Percentiles rank a stretch among this genome's conserved stretches.
These are phyloP conservation scores for Pistacia integerrima DNA, from an alignment of 345 rosid species.

Conservation along the genomic window DNA sequence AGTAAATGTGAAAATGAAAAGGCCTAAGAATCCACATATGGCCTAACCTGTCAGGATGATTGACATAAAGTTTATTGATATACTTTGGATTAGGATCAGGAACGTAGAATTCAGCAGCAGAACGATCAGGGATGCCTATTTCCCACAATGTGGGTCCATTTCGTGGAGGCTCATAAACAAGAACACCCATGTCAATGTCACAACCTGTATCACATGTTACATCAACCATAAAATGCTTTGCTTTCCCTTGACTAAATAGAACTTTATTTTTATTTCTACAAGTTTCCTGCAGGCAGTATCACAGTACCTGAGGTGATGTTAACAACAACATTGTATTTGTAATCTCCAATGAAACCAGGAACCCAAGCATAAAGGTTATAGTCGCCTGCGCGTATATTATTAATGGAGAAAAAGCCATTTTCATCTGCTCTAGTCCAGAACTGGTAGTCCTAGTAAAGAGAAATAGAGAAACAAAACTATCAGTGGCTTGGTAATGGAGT, in stretches of 20 bases:
- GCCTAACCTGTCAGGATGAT: constrained; percentile 70
- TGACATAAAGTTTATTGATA: constrained; percentile 49
- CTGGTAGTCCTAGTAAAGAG: constrained; percentile 60
- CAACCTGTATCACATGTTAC: constrained; percentile 28
- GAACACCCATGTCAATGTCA: constrained; percentile 37
- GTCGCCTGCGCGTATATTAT: constrained; percentile 43
- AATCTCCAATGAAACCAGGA: constrained; percentile 88
- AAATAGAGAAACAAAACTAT: background rate
- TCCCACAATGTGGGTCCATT: constrained; percentile 74
- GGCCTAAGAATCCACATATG: too few species aligned
- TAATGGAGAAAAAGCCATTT: constrained; percentile 61
- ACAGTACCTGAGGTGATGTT: constrained; percentile 55
- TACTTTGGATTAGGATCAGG: constrained; percentile 62
- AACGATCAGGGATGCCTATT: constrained; percentile 66
- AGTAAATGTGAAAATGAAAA: too few species aligned
- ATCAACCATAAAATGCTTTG: background rate
- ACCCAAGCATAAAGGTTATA: constrained; percentile 81
- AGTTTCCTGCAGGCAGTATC: background rate
- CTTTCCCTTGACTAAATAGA: background rate
- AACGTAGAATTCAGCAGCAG: constrained; percentile 61
- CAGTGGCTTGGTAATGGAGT: background rate
- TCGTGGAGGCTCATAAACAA: constrained; percentile 62
- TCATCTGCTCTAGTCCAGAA: constrained; percentile 75
- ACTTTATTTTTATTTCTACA: background rate
- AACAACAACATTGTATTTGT: constrained; percentile 40